These are phyloP conservation scores for Solanum hybrid DNA, from an alignment of 305 asterid genomes.

Conservation along the genomic window DNA sequence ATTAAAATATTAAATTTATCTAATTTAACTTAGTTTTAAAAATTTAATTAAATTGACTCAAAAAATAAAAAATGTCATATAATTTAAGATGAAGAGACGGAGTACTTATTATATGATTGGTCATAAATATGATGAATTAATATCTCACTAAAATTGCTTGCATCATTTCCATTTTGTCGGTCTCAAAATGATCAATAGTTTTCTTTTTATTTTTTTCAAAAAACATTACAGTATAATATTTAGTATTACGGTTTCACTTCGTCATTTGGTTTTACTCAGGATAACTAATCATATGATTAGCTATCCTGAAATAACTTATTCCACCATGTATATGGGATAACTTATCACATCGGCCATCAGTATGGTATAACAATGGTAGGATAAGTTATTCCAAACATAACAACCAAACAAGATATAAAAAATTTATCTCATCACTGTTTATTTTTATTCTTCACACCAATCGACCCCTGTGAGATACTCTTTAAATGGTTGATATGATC, in stretches of 20 bases:
- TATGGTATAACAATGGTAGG: too few relatives aligned
- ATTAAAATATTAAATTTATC: neutral
- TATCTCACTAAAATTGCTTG: neutral
- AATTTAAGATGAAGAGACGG: neutral
- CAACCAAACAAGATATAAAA: too few relatives aligned
- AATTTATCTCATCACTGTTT: too few relatives aligned
- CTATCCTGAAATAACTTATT: too few relatives aligned
- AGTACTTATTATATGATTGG: neutral
- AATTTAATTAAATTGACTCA: neutral
- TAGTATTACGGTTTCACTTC: neutral
- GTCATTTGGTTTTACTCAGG: too few relatives aligned
- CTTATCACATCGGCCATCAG: too few relatives aligned
- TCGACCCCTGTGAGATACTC: neutral
- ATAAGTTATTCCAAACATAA: too few relatives aligned
- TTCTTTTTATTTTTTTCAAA: neutral
- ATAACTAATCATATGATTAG: rapidly evolving
- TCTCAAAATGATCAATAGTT: neutral
- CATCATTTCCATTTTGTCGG: neutral
- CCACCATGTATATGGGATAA: too few relatives aligned
- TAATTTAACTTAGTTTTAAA: neutral
- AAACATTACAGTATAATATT: neutral
- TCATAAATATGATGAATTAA: neutral
- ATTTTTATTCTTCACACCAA: too few relatives aligned
- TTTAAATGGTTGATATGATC: neutral
- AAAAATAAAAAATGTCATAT: neutral